Percentiles rank a stretch among this genome's conserved stretches.
phyloP scores from a whole-genome alignment of 768 basidiomycete species.

The Suillus decipiens region DNA sequence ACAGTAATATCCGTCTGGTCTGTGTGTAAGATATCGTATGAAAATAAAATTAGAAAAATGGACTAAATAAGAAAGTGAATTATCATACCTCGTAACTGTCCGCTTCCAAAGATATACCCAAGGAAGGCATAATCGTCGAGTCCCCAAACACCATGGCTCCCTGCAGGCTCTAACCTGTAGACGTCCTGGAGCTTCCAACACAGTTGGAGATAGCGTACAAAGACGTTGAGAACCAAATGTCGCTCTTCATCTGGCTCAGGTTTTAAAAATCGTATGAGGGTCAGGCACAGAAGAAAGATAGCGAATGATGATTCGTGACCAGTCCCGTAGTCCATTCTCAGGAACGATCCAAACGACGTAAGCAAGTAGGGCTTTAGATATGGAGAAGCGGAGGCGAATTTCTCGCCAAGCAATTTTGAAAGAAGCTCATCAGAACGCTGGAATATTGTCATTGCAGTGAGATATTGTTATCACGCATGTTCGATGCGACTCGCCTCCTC shows the following conservation, averaged over 20 bases:
- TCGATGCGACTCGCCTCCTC: constrained; percentile 56
- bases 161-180: constrained; percentile 93
- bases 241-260: constrained; percentile 65
- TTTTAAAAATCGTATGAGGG: constrained; percentile 66
- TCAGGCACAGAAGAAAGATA: constrained; percentile 71
- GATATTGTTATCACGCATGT: constrained; percentile 2
- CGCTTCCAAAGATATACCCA: constrained; percentile 89
- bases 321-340: constrained; percentile 93
- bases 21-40: constrained; percentile 28
- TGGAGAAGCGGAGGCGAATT: constrained; percentile 48
- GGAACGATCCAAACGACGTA: constrained; percentile 86
- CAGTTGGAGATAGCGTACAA: constrained; percentile 75
- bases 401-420: constrained; percentile 46
- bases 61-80: constrained; percentile 13
- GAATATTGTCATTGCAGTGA: constrained; percentile 4
- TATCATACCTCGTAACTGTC: constrained; percentile 75
- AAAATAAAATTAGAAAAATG: background rate
- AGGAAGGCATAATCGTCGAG: constrained; percentile 91
- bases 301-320: constrained; percentile 93
- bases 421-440: constrained; percentile 60
- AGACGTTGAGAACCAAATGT: constrained; percentile 57
- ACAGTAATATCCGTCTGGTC: constrained; percentile 69
- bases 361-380: constrained; percentile 78
- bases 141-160: constrained; percentile 98
- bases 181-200: constrained; percentile 87